A percentile compares a stretch with the other conserved stretches of the same genome.
Conservation (phyloP, 2,329 filamentous ascomycete species). For the Calonectria henricotiae region DNA sequence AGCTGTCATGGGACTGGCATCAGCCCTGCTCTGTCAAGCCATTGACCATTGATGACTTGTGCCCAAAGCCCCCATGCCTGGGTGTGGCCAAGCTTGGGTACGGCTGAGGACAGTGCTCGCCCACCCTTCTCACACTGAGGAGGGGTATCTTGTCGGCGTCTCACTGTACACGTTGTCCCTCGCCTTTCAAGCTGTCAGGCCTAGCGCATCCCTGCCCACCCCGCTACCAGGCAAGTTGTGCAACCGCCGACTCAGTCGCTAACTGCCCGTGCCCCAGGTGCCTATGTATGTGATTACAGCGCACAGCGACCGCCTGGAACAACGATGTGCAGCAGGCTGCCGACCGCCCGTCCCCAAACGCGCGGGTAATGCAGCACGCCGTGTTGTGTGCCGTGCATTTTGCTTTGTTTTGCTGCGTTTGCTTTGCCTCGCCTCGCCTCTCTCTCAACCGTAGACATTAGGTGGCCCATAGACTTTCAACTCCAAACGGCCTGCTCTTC, state of each 20-base stretch:
- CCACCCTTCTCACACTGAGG: constrained; percentile 16
- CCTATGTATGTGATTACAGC: constrained; percentile 26
- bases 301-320: constrained; percentile 17
- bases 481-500: constrained; percentile 6
- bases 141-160: constrained; percentile 34
- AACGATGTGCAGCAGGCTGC: neutral
- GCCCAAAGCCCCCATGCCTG: constrained; percentile 1
- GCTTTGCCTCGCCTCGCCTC: constrained; percentile 8
- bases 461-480: constrained; percentile 19
- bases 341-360: constrained; percentile 10
- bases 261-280: constrained; percentile 7
- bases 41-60: constrained; percentile 19
- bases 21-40: neutral
- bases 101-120: constrained; percentile 11
- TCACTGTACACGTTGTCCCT: constrained; percentile 49
- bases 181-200: constrained; percentile 20
- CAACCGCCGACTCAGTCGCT: constrained; percentile 28
- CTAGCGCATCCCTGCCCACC: constrained; percentile 33
- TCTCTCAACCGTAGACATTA: constrained; percentile 19
- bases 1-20: neutral
- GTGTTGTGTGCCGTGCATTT: constrained; percentile 29
- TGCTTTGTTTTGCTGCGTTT: constrained; percentile 19
- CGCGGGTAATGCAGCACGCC: constrained; percentile 13
- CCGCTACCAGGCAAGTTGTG: constrained; percentile 41
- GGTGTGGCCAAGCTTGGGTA: neutral